Conservation (phyloP, 495 filamentous ascomycete species). For the Aspergillus sclerotioniger region DNA sequence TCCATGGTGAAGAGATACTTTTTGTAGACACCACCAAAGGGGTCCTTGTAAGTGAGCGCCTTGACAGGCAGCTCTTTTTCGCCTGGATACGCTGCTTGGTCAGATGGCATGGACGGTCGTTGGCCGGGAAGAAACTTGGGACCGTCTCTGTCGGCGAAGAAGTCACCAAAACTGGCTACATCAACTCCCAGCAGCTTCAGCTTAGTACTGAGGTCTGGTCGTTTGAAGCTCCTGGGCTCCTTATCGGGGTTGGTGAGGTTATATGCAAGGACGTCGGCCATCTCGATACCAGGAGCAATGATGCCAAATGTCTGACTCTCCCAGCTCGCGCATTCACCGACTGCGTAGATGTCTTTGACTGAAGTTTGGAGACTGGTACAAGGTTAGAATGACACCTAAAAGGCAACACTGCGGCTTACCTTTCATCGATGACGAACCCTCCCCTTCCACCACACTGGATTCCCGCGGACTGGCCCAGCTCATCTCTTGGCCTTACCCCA, state of each 20-base stretch:
- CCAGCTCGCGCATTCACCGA: slow-evolving; percentile 96
- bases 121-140: slow-evolving; percentile 69
- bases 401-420: slow-evolving; percentile 25
- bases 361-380: slow-evolving; percentile 64
- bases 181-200: slow-evolving; percentile 91
- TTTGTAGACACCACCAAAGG: slow-evolving; percentile 92
- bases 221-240: slow-evolving; percentile 67
- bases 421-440: slow-evolving; percentile 72
- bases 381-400: not conserved
- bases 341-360: slow-evolving; percentile 74
- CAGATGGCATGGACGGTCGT: slow-evolving; percentile 28
- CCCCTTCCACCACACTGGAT: slow-evolving; percentile 75
- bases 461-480: slow-evolving; percentile 66
- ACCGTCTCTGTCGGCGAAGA: slow-evolving; percentile 90
- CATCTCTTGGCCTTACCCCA: slow-evolving; percentile 81
- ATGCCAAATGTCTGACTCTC: slow-evolving; percentile 90
- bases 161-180: slow-evolving; percentile 94
- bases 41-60: slow-evolving; percentile 88
- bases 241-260: slow-evolving; percentile 88
- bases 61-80: slow-evolving; percentile 62
- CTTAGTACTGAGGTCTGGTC: slow-evolving; percentile 91
- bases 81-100: slow-evolving; percentile 31
- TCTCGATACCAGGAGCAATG: slow-evolving; percentile 91
- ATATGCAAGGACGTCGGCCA: slow-evolving; percentile 94
- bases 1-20: slow-evolving; percentile 93